Percentiles rank a stretch among this genome's conserved stretches.
These are phyloP conservation scores for Neurospora sp. DNA, from an alignment of 495 filamentous ascomycete genomes.

Conservation along the genomic window DNA sequence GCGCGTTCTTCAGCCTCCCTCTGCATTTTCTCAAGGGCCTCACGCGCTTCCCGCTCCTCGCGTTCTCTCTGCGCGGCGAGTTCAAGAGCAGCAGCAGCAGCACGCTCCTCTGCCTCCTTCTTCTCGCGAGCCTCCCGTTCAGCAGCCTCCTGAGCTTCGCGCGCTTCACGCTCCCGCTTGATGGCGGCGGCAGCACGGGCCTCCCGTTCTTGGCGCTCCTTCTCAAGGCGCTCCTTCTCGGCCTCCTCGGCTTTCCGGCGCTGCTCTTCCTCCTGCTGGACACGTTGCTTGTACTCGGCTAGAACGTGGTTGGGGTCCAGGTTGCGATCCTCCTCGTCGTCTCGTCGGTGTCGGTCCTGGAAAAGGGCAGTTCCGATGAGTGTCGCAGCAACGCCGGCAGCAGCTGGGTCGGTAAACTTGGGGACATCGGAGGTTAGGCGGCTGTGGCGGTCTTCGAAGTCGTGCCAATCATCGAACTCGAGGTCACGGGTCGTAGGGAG, in stretches of 20 bases:
- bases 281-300: constrained; percentile 8
- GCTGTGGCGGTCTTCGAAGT: constrained; percentile 17
- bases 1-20: neutral
- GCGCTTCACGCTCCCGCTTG: neutral
- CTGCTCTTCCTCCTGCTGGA: constrained; percentile 6
- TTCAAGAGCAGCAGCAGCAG: neutral
- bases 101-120: neutral
- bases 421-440: constrained; percentile 15
- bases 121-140: neutral
- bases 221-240: neutral
- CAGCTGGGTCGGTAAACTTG: constrained; percentile 33
- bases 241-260: constrained; percentile 1
- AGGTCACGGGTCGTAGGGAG: constrained; percentile 1
- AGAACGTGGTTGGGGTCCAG: constrained; percentile 9
- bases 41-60: neutral
- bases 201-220: neutral
- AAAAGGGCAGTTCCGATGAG: constrained; percentile 21
- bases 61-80: neutral
- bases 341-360: neutral
- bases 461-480: constrained; percentile 17
- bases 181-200: neutral
- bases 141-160: neutral
- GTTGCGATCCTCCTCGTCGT: constrained; percentile 8
- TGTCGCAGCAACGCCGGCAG: constrained; percentile 39
- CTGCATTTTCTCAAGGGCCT: neutral